phyloP scores from a whole-genome alignment of 768 basidiomycete species.

The Trametes villosa region DNA sequence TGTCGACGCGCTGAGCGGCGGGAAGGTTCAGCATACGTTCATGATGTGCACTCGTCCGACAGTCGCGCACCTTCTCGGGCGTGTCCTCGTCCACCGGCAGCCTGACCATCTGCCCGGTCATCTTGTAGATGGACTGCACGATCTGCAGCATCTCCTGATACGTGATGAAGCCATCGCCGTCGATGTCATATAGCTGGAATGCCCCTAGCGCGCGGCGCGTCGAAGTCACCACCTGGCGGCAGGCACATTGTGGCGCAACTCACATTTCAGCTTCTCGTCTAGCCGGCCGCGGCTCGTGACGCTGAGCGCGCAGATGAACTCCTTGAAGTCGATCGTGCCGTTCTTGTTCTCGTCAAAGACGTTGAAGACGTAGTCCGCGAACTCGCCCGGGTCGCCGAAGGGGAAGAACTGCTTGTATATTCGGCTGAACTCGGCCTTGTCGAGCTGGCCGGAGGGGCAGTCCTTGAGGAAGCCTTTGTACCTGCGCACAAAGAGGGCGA shows the following conservation, averaged over 20 bases:
- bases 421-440: conserved; percentile 93
- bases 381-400: conserved; percentile 95
- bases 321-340: conserved; percentile 98
- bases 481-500: conserved; percentile 49
- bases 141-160: conserved; percentile 99
- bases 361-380: conserved; percentile 98
- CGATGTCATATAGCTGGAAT: conserved; percentile 98
- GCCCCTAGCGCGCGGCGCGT: conserved; percentile 71
- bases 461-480: conserved; percentile 99
- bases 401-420: conserved; percentile 99
- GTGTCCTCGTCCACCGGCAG: conserved; percentile 98
- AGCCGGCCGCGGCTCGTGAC: conserved; percentile 91
- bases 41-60: not conserved
- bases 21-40: too few species aligned
- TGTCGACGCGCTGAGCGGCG: conserved; percentile 85
- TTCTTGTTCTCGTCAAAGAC: conserved; percentile 96
- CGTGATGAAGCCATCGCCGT: conserved; percentile 97
- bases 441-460: conserved; percentile 95
- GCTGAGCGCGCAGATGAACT: conserved; percentile 97
- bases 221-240: not conserved
- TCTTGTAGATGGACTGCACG: conserved; percentile 98
- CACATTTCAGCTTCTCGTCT: conserved; percentile 98
- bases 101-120: conserved; percentile 99
- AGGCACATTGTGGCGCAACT: conserved; percentile 38
- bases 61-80: conserved; percentile 84